phyloP scores from a whole-genome alignment of 2,329 filamentous ascomycete genomes.

The Incumbomyces delicatus region DNA sequence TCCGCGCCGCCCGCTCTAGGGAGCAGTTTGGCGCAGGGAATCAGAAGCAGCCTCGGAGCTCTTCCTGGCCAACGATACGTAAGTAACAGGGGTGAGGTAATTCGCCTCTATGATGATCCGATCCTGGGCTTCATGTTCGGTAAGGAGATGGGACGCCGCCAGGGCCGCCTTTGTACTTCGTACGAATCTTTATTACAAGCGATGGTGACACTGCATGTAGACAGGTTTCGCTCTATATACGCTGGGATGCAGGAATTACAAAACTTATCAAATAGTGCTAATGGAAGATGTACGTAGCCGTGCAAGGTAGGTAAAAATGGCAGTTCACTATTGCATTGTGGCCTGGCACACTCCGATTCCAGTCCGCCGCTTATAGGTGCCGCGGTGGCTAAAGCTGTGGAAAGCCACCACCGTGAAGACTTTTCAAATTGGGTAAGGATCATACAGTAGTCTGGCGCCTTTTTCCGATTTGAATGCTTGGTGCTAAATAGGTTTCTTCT shows the following conservation, averaged over 20 bases:
- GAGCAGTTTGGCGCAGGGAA: too few relatives aligned
- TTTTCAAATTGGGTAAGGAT: slow-evolving; percentile 2
- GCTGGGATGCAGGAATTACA: neutral
- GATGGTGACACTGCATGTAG: too few relatives aligned
- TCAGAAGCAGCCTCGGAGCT: too few relatives aligned
- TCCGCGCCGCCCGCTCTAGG: too few relatives aligned
- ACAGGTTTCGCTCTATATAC: too few relatives aligned
- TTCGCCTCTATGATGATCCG: neutral
- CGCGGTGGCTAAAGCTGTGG: neutral
- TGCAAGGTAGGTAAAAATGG: neutral
- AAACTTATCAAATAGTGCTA: slow-evolving; percentile 2
- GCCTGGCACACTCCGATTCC: neutral
- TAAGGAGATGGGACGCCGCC: too few relatives aligned
- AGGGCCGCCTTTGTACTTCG: too few relatives aligned
- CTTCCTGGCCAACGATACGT: too few relatives aligned
- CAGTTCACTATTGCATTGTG: neutral
- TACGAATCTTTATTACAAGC: too few relatives aligned
- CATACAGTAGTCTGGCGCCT: neutral
- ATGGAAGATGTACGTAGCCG: slow-evolving; percentile 1
- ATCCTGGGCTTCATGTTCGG: too few relatives aligned
- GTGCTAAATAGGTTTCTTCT: neutral
- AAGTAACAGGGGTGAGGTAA: too few relatives aligned
- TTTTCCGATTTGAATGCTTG: slow-evolving; percentile 1
- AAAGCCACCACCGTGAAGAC: neutral
- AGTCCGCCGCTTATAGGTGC: too few relatives aligned